Evolutionary conservation across 2,329 filamentous ascomycete genomes (phyloP).

Genomic region (Fusarium cyanostomum): DNA sequence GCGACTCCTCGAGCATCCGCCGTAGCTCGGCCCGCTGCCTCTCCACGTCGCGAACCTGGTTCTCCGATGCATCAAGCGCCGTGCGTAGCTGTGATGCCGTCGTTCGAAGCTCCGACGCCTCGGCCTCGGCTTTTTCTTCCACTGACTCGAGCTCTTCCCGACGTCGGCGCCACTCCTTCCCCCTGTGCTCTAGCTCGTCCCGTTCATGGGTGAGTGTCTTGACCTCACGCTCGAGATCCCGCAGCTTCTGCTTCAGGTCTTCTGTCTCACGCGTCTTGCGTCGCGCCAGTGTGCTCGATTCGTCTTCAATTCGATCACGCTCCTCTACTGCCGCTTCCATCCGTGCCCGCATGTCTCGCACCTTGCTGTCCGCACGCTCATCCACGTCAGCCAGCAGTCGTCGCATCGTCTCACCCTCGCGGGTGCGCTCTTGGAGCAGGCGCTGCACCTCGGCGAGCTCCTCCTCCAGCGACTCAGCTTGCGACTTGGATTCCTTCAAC

Average conservation of each 20-base stretch:
- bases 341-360: slow-evolving; percentile 87
- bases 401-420: slow-evolving; percentile 95
- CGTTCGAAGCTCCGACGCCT: slow-evolving; percentile 77
- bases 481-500: slow-evolving; percentile 86
- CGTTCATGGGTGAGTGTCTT: slow-evolving; percentile 77
- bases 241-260: slow-evolving; percentile 80
- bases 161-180: slow-evolving; percentile 77
- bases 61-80: slow-evolving; percentile 87
- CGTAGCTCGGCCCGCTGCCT: slow-evolving; percentile 81
- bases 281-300: slow-evolving; percentile 80
- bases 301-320: slow-evolving; percentile 90
- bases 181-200: slow-evolving; percentile 77
- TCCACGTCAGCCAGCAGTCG: slow-evolving; percentile 88
- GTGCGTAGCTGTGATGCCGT: slow-evolving; percentile 82
- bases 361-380: slow-evolving; percentile 79
- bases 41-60: slow-evolving; percentile 83
- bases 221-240: slow-evolving; percentile 82
- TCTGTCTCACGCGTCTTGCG: slow-evolving; percentile 84
- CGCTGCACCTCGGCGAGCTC: slow-evolving; percentile 90
- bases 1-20: slow-evolving; percentile 79
- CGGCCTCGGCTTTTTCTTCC: slow-evolving; percentile 74
- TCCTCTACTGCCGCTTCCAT: slow-evolving; percentile 95
- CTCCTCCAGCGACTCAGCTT: slow-evolving; percentile 88
- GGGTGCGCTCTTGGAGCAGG: slow-evolving; percentile 84
- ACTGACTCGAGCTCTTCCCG: slow-evolving; percentile 79